These are phyloP conservation scores for Exophiala sideris DNA, from an alignment of 2,329 filamentous ascomycete species.

Conservation along the genomic window DNA sequence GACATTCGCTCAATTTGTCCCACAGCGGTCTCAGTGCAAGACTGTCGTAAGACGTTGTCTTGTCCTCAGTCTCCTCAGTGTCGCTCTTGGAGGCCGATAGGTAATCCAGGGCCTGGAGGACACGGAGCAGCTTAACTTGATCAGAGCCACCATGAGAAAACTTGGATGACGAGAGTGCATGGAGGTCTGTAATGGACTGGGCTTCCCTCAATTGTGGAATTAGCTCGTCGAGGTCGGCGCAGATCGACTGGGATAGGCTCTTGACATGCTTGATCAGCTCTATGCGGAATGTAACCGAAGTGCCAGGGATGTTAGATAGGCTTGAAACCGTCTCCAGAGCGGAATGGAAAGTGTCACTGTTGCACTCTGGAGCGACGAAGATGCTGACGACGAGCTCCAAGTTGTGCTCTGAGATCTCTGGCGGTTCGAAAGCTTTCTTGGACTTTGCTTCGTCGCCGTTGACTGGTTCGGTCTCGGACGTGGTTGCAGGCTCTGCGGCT, in stretches of 20 bases:
- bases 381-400: constrained; percentile 94
- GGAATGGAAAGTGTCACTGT: constrained; percentile 95
- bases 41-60: constrained; percentile 80
- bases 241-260: constrained; percentile 75
- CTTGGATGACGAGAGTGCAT: constrained; percentile 87
- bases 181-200: constrained; percentile 86
- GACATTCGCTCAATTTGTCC: constrained; percentile 84
- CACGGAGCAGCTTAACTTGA: constrained; percentile 89
- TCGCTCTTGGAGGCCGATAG: constrained; percentile 78
- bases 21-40: constrained; percentile 86
- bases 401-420: constrained; percentile 82
- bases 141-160: constrained; percentile 96
- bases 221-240: constrained; percentile 78
- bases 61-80: constrained; percentile 51
- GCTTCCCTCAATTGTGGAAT: constrained; percentile 83
- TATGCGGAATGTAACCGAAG: constrained; percentile 85
- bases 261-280: constrained; percentile 88
- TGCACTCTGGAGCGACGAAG: constrained; percentile 92
- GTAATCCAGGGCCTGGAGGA: constrained; percentile 91
- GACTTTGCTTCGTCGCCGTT: constrained; percentile 46
- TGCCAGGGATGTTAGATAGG: constrained; percentile 84
- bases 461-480: constrained; percentile 32
- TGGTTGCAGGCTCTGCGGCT: constrained; percentile 28
- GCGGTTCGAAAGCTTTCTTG: constrained; percentile 69
- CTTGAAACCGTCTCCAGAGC: constrained; percentile 99